A percentile compares a stretch with the other conserved stretches of the same genome.
Evolutionary conservation across 371 early-diverging fungal genomes (phyloP).

Genomic region (Apophysomyces elegans): DNA sequence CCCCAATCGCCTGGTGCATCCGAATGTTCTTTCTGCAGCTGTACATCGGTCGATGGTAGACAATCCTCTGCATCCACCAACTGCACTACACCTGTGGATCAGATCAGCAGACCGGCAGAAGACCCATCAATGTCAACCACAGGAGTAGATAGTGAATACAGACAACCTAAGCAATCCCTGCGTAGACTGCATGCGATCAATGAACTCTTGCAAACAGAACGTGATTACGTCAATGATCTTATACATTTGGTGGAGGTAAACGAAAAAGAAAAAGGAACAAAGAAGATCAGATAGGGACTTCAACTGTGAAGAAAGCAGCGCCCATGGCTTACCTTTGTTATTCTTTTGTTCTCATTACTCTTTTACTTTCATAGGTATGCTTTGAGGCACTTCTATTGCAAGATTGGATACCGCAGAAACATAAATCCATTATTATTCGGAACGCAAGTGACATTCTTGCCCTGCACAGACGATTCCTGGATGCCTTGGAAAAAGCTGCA

Average conservation of each 20-base stretch:
- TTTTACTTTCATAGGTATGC: conserved; percentile 27
- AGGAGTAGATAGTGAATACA: conserved; percentile 18
- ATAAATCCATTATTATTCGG: conserved; percentile 38
- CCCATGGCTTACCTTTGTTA: conserved; percentile 3
- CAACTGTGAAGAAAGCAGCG: too few species aligned
- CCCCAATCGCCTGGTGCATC: conserved; percentile 5
- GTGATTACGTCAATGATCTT: conserved; percentile 47
- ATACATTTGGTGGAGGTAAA: conserved; percentile 43
- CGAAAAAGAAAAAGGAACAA: neutral
- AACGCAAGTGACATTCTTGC: conserved; percentile 39
- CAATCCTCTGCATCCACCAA: conserved; percentile 14
- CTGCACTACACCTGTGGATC: conserved; percentile 23
- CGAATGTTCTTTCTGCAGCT: conserved; percentile 29
- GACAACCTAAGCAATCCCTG: conserved; percentile 29
- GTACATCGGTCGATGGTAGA: conserved; percentile 18
- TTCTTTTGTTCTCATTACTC: neutral
- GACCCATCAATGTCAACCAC: conserved; percentile 6
- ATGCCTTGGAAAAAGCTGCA: conserved; percentile 17
- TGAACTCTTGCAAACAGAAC: conserved; percentile 51
- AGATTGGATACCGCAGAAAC: conserved; percentile 40
- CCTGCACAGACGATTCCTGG: conserved; percentile 40
- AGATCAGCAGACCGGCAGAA: conserved; percentile 6
- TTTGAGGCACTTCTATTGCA: conserved; percentile 33
- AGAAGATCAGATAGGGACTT: too few species aligned
- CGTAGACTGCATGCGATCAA: conserved; percentile 43